These are phyloP conservation scores for Diaporthe amygdali DNA, from an alignment of 2,329 filamentous ascomycete genomes.

Conservation along the genomic window DNA sequence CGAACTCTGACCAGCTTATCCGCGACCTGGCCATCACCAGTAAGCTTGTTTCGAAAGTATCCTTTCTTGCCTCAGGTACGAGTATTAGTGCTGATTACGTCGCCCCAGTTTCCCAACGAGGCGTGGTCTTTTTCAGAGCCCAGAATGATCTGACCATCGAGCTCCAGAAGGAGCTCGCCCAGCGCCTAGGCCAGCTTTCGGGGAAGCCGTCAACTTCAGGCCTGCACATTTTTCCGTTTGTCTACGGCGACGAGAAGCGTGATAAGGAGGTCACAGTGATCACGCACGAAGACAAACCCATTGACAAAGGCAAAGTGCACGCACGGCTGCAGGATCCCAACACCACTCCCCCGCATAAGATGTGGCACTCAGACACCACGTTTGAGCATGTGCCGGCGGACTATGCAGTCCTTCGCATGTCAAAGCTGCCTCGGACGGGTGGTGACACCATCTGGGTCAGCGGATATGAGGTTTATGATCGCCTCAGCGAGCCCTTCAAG, in stretches of 20 bases:
- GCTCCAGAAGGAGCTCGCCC: slow-evolving; percentile 69
- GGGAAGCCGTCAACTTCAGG: slow-evolving; percentile 61
- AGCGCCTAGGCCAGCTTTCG: slow-evolving; percentile 63
- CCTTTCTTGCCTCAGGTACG: too few species aligned
- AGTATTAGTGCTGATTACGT: not conserved
- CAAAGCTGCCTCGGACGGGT: slow-evolving; percentile 54
- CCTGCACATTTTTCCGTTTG: slow-evolving; percentile 65
- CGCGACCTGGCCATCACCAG: slow-evolving; percentile 67
- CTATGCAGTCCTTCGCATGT: slow-evolving; percentile 62
- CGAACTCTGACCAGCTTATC: slow-evolving; percentile 60
- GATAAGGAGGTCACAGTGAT: slow-evolving; percentile 58
- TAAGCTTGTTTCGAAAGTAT: slow-evolving; percentile 38
- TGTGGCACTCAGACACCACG: slow-evolving; percentile 69
- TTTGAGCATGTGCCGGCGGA: slow-evolving; percentile 69
- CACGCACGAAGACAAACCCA: slow-evolving; percentile 58
- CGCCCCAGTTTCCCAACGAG: slow-evolving; percentile 68
- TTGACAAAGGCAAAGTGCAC: not conserved
- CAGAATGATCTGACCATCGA: slow-evolving; percentile 66
- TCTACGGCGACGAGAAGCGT: slow-evolving; percentile 28
- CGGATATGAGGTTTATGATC: slow-evolving; percentile 70
- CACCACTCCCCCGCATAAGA: not conserved
- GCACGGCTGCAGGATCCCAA: not conserved
- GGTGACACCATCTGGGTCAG: slow-evolving; percentile 71
- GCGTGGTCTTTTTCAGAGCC: slow-evolving; percentile 73
- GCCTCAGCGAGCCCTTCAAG: slow-evolving; percentile 61